Evolutionary conservation across 768 basidiomycete genomes (phyloP), one percentile per base, ranked within the genome.

Genomic region (Suillus plorans): DNA sequence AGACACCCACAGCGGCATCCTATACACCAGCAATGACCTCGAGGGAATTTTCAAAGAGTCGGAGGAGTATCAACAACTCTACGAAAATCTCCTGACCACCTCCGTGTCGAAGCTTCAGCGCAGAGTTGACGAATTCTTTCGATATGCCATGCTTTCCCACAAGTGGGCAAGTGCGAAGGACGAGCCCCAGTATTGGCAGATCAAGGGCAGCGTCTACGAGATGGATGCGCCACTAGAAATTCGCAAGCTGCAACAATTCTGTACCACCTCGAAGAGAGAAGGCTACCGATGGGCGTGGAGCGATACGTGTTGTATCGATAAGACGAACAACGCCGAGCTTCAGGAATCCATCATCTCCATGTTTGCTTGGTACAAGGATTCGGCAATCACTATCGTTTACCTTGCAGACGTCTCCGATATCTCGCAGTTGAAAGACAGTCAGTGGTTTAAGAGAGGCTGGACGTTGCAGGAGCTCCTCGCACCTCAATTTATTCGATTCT

Each of bases 211-310:
- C 60, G 22, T 75, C 50, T 64, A 73, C 39, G 37, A 18, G 58
- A 64, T 62, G 47, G 20, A 37, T 16, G 34, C 41, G 16, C 59
- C 47, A 7, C 47, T 22, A 5, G 63, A 39, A 41, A 64, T 64
- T 28, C 8, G 18, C 25, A 74, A 76, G 52, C 73, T 74, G 25
- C 74, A 76, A 20, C 69, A 76, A 14, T 76, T 71, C 37, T 74
- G 74, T 47, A 76, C 73, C 31, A 18, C 65, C 8, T 69, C 69
- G 6, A 74, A 73, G 1, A 74, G 69, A 52, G 76, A 71, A 34
- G 73, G 74, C 2, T 74, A 61, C 60, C 73, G 73, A n/a, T 74
- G 74, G 74, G 73, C 71, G 5, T 74, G 73, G 73, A 55, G 67
- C 4, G 73, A 74, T 37, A 76, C 74, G 10, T 74, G 73, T 53